These are phyloP conservation scores for Cordyceps tenuipes DNA, from an alignment of 2,329 filamentous ascomycete genomes.

Conservation along the genomic window DNA sequence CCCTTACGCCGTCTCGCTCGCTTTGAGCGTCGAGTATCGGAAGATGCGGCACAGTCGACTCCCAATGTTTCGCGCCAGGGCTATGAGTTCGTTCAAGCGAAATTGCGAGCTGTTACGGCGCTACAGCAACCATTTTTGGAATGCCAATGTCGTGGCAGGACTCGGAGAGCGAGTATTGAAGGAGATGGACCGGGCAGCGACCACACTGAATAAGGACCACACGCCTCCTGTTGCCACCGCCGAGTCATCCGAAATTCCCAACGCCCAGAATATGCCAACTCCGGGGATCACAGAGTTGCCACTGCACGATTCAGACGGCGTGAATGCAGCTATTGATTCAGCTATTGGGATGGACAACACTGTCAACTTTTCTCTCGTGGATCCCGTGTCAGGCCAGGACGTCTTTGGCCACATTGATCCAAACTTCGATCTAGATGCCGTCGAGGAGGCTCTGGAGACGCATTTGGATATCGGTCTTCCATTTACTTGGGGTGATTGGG, in stretches of 20 bases:
- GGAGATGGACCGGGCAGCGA: conserved; percentile 48
- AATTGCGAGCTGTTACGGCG: conserved; percentile 45
- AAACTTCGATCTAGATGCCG: conserved; percentile 43
- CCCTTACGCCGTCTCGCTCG: conserved; percentile 53
- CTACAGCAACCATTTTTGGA: conserved; percentile 51
- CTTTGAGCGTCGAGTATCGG: conserved; percentile 53
- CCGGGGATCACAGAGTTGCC: conserved; percentile 18
- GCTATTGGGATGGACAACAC: conserved; percentile 24
- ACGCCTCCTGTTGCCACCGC: conserved; percentile 16
- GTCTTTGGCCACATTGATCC: conserved; percentile 48
- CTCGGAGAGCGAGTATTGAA: conserved; percentile 46
- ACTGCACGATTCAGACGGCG: conserved; percentile 18
- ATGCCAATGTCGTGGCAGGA: conserved; percentile 44
- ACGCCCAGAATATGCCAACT: conserved; percentile 12
- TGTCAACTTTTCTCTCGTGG: conserved; percentile 34
- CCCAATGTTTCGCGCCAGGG: conserved; percentile 49
- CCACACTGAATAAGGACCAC: conserved; percentile 32
- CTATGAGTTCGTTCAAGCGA: conserved; percentile 44
- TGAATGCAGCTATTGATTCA: conserved; percentile 18
- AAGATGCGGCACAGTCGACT: conserved; percentile 55
- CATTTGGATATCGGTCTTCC: conserved; percentile 47
- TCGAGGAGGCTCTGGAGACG: conserved; percentile 46
- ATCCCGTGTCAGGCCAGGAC: conserved; percentile 40
- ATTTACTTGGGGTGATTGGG: conserved; percentile 42
- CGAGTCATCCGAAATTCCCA: background rate